Base-by-base conservation (phyloP, 441 rosid species). In the Jatropha podagrica region DNA sequence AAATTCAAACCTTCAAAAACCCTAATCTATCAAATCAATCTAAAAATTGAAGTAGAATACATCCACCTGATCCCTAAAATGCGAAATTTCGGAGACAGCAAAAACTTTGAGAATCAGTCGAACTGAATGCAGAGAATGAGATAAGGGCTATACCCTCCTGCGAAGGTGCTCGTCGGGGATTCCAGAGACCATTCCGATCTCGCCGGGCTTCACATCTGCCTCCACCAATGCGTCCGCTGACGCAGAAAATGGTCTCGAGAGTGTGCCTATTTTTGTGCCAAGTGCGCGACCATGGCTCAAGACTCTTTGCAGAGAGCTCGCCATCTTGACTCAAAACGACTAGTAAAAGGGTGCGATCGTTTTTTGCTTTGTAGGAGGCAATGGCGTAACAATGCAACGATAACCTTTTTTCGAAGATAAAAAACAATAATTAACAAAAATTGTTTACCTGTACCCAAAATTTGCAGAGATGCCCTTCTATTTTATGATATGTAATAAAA, bases 161-260 rank as follows among this genome's bases (percentile, higher is more conserved):
- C 85, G 77, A 55, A 91, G 94, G 75, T 95, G 99, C 40, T 95
- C 96, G 26, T 93, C 85, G 11, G 99, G 99, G 73, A 95, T 95
- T 7, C 98, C 98, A 14, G 98, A 93, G 90, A 95, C 96, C 81
- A 78, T 78, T 54, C 99, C 98, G 81, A 93, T 86, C 92, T 93
- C 99, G 49, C 96, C 95, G 63, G 92, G 83, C 78, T 88, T 91
- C 78, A 81, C 62, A 80, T 90, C 89, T 13, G 90, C 88, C 82
- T 92, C 92, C 26, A 91, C 91, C 86, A 95, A 82, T 27, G 97
- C 89, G 67, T 89, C 98, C 2, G 87, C 32, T 27, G 77, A 75
- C 18, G 77, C 75, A 9, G 97, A 82, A 81, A 91, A 87, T 1
- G 88, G 74, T 42, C 97, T 83, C n/a, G 84, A 79, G 15, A 88